Percentiles rank a stretch among this genome's conserved stretches.
Evolutionary conservation across 1,284 basidiomycete species (phyloP).

Genomic region (Apiotrichum gamsii): DNA sequence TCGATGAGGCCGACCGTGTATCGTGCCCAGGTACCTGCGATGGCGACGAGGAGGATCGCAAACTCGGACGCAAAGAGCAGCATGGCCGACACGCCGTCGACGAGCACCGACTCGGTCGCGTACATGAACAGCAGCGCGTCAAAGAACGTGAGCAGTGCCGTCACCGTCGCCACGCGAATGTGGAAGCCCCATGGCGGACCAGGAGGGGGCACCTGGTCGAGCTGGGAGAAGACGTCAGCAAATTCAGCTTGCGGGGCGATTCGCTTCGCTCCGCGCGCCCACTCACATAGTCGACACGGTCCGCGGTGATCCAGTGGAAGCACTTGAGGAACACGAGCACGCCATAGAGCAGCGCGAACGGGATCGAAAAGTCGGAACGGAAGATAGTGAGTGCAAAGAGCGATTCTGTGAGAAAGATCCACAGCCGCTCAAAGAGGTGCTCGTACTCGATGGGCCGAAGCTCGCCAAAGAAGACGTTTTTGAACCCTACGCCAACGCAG

Average conservation of each 20-base stretch:
- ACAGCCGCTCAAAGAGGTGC: slow-evolving; percentile 87
- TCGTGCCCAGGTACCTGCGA: slow-evolving; percentile 69
- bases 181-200: slow-evolving; percentile 78
- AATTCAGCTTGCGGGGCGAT: not conserved
- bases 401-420: slow-evolving; percentile 97
- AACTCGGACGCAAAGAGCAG: slow-evolving; percentile 95
- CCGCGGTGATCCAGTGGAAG: slow-evolving; percentile 93
- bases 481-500: slow-evolving; percentile 67
- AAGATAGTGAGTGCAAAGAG: slow-evolving; percentile 95
- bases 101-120: slow-evolving; percentile 28
- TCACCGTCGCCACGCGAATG: slow-evolving; percentile 61
- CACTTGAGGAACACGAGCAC: slow-evolving; percentile 90
- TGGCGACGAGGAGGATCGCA: slow-evolving; percentile 73
- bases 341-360: slow-evolving; percentile 86
- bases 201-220: slow-evolving; percentile 91
- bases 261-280: no score
- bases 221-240: slow-evolving; percentile 56
- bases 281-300: slow-evolving; percentile 90
- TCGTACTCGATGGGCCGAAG: slow-evolving; percentile 86
- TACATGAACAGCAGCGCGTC: slow-evolving; percentile 38
- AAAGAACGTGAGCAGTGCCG: slow-evolving; percentile 29
- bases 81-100: slow-evolving; percentile 65
- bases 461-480: slow-evolving; percentile 85
- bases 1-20: slow-evolving; percentile 83
- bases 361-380: slow-evolving; percentile 85